Percentiles rank a stretch among this genome's conserved stretches.
Evolutionary conservation across 768 basidiomycete species (phyloP).

Genomic region (Coprinellus micaceus): DNA sequence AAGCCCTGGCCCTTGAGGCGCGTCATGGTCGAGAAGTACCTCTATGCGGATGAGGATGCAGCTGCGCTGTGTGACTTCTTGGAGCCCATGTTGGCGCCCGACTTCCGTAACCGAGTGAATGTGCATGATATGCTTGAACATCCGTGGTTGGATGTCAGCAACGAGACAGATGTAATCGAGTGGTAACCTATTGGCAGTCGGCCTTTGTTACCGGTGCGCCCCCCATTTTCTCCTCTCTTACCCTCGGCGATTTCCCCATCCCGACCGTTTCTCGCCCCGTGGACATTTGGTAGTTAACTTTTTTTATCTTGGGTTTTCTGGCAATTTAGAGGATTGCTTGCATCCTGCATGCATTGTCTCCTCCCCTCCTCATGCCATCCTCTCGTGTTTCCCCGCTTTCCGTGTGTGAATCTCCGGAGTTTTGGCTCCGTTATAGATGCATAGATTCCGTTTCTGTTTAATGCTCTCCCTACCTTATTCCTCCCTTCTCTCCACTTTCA

Average conservation of each 20-base stretch:
- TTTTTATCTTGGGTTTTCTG: background rate
- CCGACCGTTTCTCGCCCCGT: background rate
- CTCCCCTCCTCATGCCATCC: background rate
- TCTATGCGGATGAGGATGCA: conserved; percentile 59
- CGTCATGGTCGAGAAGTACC: conserved; percentile 89
- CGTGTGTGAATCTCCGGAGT: background rate
- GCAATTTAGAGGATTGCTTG: background rate
- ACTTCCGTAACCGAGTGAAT: conserved; percentile 62
- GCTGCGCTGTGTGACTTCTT: conserved; percentile 61
- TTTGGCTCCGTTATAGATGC: background rate
- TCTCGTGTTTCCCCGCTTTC: background rate
- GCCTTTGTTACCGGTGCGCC: conserved; percentile 4
- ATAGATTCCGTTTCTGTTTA: conserved; percentile 4
- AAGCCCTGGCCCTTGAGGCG: conserved; percentile 80
- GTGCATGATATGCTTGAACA: conserved; percentile 76
- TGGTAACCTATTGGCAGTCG: conserved; percentile 42
- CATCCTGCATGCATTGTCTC: background rate
- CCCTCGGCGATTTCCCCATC: background rate
- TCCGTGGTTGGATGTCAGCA: conserved; percentile 57
- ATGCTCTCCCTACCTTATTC: background rate
- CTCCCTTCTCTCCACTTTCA: background rate
- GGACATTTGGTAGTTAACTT: background rate
- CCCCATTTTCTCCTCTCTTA: conserved; percentile 12
- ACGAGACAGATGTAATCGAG: conserved; percentile 41
- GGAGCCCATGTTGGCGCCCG: conserved; percentile 69